Base-by-base conservation (phyloP, 306 rosid genomes). In the Fagus crenata region DNA sequence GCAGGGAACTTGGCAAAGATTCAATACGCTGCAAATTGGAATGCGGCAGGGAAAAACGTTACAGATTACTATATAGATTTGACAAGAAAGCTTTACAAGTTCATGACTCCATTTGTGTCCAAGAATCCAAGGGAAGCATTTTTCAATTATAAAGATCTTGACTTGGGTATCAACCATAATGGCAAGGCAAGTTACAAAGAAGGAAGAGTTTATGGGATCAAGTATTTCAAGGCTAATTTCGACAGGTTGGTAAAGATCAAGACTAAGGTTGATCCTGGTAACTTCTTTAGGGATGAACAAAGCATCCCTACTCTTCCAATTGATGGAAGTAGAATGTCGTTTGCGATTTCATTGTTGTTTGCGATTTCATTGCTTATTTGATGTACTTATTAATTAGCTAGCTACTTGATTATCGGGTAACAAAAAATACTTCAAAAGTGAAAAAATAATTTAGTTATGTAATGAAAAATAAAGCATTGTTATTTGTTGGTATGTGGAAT, bases 241-340 rank as follows among this genome's bases (percentile, higher is more conserved):
- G 28, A 67, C 0, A 64, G 78, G 69, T 79, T 79, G 74, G 83
- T 73, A 7, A 54, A 73, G 49, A 40, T 79, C 8, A 79, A 79
- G 74, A 67, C 74, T 3, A 63, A 7, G 49, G 83, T 79, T 33
- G 83, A 79, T 65, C 78, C 83, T 40, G 0, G 35, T 4, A 79
- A 79, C 64, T 79, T 79, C 77, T 79, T 79, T 3, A 73, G 78
- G 67, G 73, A 79, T 73, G 83, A 79, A 67, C 83, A 79, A 36
- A 79, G 83, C 61, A 79, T 79, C 46, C 83, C 83, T 0, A 73
- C 78, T 3, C 70, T 73, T 51, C 77, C 67, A 22, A 12, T 14
- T 18, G 56, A 40, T 0, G 51, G n/a, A 40, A 58, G 49, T 18
- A 18, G 33, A 7, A 14, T 55, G 61, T 22, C n/a, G 28, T 55